phyloP scores from a whole-genome alignment of 176 grass and related monocot species.

The Carex kokanica region DNA sequence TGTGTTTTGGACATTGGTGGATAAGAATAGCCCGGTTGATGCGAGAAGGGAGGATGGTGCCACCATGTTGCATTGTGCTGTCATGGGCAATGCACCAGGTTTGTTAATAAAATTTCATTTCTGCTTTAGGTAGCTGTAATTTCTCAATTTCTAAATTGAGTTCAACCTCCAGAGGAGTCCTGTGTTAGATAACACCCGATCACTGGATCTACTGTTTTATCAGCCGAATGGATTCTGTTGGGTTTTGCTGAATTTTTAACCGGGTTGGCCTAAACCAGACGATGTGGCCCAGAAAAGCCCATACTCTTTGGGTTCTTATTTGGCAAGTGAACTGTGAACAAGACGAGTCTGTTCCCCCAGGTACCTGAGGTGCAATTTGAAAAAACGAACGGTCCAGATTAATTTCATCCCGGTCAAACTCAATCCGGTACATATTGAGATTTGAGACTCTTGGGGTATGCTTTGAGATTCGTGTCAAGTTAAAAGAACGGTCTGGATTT shows the following conservation, averaged over 20 bases:
- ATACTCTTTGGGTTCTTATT: not conserved
- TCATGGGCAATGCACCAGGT: slow-evolving; percentile 34
- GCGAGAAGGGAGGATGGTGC: slow-evolving; percentile 25
- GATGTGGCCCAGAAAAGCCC: not conserved
- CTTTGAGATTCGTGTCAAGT: too few relatives aligned
- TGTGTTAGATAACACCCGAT: not conserved
- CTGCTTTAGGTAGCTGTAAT: not conserved
- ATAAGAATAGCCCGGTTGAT: not conserved
- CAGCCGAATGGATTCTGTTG: not conserved
- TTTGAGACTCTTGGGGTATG: too few relatives aligned
- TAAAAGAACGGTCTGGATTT: too few relatives aligned
- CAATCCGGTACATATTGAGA: too few relatives aligned
- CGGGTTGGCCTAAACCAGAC: not conserved
- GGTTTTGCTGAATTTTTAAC: not conserved
- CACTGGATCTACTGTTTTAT: not conserved
- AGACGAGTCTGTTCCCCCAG: too few relatives aligned
- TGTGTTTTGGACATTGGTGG: not conserved
- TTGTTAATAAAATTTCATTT: not conserved
- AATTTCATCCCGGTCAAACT: too few relatives aligned
- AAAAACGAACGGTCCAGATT: too few relatives aligned
- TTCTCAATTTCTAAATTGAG: not conserved
- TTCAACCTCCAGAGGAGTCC: not conserved
- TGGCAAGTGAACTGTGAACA: too few relatives aligned
- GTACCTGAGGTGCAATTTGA: too few relatives aligned
- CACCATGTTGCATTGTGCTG: slow-evolving; percentile 30